Conservation (phyloP, 345 rosid species). For the Hibiscus trionum region DNA sequence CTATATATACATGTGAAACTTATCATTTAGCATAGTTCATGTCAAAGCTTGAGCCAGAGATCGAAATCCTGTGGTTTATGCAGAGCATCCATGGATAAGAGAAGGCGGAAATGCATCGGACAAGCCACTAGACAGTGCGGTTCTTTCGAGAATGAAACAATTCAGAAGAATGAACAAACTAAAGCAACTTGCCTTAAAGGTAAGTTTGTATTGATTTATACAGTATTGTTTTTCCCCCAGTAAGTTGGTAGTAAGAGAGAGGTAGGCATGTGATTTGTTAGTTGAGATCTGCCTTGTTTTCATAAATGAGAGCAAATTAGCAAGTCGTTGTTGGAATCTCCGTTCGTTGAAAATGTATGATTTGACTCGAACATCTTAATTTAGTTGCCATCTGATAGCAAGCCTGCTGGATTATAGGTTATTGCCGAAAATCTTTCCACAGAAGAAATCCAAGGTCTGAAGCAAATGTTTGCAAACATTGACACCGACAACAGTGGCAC, state of each 20-base stretch:
- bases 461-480: constrained; percentile 67
- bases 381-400: not conserved
- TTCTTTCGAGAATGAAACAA: constrained; percentile 86
- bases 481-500: constrained; percentile 83
- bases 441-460: constrained; percentile 77
- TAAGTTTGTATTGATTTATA: constrained; percentile 10
- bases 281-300: not conserved
- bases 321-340: not conserved
- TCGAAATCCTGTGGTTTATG: not conserved
- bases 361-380: not conserved
- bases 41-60: not conserved
- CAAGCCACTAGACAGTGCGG: constrained; percentile 85
- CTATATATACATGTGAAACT: not conserved
- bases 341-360: not conserved
- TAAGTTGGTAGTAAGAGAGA: not conserved
- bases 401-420: constrained; percentile 33
- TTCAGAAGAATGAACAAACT: constrained; percentile 93
- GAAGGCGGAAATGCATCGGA: constrained; percentile 81
- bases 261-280: not conserved
- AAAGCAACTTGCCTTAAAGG: constrained; percentile 90
- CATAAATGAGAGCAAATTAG: not conserved
- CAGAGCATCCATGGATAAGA: constrained; percentile 68
- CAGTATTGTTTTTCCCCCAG: not conserved
- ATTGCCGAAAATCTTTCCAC: constrained; percentile 71
- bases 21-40: not conserved